A percentile compares a stretch with the other conserved stretches of the same genome.
Evolutionary conservation across 2,329 filamentous ascomycete species (phyloP).

Genomic region (Sarocladium brachiariae): DNA sequence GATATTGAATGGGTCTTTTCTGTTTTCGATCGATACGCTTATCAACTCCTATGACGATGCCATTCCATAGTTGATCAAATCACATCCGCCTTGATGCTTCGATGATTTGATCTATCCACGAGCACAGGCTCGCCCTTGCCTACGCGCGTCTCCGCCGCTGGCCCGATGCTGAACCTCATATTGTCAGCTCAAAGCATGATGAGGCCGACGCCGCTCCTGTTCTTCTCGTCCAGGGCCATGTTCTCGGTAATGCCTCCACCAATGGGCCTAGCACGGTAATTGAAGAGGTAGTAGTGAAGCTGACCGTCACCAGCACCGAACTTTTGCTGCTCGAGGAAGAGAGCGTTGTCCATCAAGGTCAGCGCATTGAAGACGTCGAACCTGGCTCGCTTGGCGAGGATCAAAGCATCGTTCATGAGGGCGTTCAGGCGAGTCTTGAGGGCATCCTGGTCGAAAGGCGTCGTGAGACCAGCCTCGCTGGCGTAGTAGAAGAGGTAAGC

Average conservation of each 20-base stretch:
- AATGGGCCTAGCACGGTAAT: constrained; percentile 85
- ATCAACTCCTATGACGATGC: too few species aligned
- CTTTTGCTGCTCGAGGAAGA: constrained; percentile 90
- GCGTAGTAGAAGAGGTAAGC: constrained; percentile 98
- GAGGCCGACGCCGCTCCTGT: constrained; percentile 80
- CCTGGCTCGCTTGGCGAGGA: constrained; percentile 73
- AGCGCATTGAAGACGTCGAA: constrained; percentile 98
- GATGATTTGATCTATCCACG: background rate
- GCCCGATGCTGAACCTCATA: too few species aligned
- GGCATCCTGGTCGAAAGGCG: constrained; percentile 45
- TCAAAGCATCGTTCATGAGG: constrained; percentile 77
- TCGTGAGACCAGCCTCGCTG: constrained; percentile 65
- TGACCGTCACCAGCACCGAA: constrained; percentile 93
- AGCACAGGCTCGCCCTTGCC: background rate
- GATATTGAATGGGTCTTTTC: too few species aligned
- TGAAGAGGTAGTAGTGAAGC: constrained; percentile 95
- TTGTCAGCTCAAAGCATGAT: constrained; percentile 55
- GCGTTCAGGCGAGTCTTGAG: constrained; percentile 75
- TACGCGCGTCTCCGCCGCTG: too few species aligned
- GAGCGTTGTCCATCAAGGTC: constrained; percentile 84
- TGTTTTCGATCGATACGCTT: too few species aligned
- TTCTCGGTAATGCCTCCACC: constrained; percentile 74
- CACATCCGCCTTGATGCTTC: too few species aligned
- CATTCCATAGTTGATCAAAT: too few species aligned
- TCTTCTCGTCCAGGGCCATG: constrained; percentile 70